Evolutionary conservation across 345 rosid species (phyloP).

Genomic region (Eucalyptus melliodora): DNA sequence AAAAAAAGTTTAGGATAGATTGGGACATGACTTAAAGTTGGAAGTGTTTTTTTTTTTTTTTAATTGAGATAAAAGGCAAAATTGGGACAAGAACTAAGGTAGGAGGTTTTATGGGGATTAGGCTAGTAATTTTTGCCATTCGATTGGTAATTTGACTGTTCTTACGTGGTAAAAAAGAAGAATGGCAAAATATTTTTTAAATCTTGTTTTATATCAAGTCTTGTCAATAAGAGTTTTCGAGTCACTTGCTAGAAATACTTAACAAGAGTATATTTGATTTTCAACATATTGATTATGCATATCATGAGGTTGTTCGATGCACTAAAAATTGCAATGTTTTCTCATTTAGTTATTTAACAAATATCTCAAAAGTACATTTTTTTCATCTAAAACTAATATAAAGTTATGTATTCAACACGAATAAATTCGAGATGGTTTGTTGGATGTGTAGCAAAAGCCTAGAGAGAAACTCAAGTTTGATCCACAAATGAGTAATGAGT

Average conservation of each 20-base stretch:
- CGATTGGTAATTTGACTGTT: not conserved
- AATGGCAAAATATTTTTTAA: not conserved
- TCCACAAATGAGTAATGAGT: not conserved
- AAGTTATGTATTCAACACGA: not conserved
- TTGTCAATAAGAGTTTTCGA: not conserved
- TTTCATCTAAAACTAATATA: too few relatives aligned
- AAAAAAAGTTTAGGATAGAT: too few relatives aligned
- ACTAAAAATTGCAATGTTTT: not conserved
- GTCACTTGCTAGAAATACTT: not conserved
- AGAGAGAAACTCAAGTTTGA: not conserved
- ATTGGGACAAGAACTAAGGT: too few relatives aligned
- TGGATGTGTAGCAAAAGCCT: not conserved
- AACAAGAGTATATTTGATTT: not conserved
- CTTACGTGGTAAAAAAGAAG: not conserved
- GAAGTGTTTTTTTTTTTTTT: too few relatives aligned
- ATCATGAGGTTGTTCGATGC: not conserved
- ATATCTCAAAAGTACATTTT: too few relatives aligned
- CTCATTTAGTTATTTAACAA: not conserved
- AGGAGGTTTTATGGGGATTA: too few relatives aligned
- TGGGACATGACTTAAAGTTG: too few relatives aligned
- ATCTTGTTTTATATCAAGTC: not conserved
- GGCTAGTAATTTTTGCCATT: not conserved
- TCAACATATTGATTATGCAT: not conserved
- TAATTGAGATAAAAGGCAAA: too few relatives aligned
- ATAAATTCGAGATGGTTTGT: not conserved